phyloP scores from a whole-genome alignment of 108 stramenopile genomes.

The Nannochloropsis gaditana region DNA sequence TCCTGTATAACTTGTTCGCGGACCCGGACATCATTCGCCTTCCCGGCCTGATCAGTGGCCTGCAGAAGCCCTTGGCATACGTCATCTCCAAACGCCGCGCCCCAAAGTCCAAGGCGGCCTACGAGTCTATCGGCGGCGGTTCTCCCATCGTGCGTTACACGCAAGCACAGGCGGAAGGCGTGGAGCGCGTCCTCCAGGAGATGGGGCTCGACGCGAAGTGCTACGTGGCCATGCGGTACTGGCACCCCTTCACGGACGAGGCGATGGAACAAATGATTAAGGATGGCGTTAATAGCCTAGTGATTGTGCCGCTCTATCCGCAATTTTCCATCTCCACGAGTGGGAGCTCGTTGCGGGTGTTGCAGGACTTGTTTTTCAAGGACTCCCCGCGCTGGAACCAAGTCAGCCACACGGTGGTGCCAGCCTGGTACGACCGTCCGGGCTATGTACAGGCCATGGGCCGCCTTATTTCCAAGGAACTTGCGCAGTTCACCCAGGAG shows the following conservation, averaged over 20 bases:
- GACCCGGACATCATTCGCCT: slow-evolving; percentile 95
- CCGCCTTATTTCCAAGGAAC: slow-evolving; percentile 69
- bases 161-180: slow-evolving; percentile 39
- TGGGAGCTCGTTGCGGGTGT: slow-evolving; percentile 77
- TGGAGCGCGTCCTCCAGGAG: slow-evolving; percentile 40
- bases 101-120: slow-evolving; percentile 82
- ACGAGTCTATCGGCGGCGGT: slow-evolving; percentile 91
- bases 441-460: slow-evolving; percentile 82
- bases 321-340: slow-evolving; percentile 93
- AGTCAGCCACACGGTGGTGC: slow-evolving; percentile 89
- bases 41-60: slow-evolving; percentile 29
- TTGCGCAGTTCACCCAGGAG: slow-evolving; percentile 69
- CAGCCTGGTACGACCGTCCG: slow-evolving; percentile 84
- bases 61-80: slow-evolving; percentile 43
- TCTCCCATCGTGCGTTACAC: slow-evolving; percentile 83
- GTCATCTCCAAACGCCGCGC: slow-evolving; percentile 82
- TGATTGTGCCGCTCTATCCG: slow-evolving; percentile 91
- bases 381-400: slow-evolving; percentile 58
- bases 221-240: slow-evolving; percentile 97
- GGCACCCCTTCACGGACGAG: slow-evolving; percentile 93
- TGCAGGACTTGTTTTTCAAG: slow-evolving; percentile 82
- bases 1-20: slow-evolving; percentile 90
- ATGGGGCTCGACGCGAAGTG: slow-evolving; percentile 61
- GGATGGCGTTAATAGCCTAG: slow-evolving; percentile 72
- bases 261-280: slow-evolving; percentile 71